These are phyloP conservation scores for Phytophthora sp. DNA, from an alignment of 352 stramenopile genomes.

Conservation along the genomic window DNA sequence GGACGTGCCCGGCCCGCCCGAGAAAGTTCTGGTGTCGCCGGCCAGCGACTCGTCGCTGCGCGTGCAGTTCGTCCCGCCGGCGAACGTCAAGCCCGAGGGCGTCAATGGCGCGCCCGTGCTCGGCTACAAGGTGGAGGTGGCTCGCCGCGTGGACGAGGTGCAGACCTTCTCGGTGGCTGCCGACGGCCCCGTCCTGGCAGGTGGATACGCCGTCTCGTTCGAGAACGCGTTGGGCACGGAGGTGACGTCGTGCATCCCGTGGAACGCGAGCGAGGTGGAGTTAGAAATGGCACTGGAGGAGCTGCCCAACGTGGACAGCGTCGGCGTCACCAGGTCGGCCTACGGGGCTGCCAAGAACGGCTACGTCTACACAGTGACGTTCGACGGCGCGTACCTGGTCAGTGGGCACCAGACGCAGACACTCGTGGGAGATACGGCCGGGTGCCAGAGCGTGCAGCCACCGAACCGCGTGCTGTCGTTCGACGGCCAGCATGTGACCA, in stretches of 20 bases:
- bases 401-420: constrained; percentile 62
- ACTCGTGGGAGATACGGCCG: constrained; percentile 44
- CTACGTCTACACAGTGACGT: constrained; percentile 77
- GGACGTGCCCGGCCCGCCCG: constrained; percentile 66
- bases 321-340: constrained; percentile 58
- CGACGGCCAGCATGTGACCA: constrained; percentile 40
- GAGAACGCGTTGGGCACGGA: constrained; percentile 38
- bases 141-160: constrained; percentile 69
- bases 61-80: constrained; percentile 66
- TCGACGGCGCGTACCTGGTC: constrained; percentile 66
- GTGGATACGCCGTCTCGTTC: constrained; percentile 66
- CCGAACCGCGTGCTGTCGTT: constrained; percentile 63
- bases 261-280: constrained; percentile 71
- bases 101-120: constrained; percentile 75
- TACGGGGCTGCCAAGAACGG: constrained; percentile 56
- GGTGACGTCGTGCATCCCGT: constrained; percentile 62
- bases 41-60: constrained; percentile 57
- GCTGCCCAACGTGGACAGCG: constrained; percentile 67
- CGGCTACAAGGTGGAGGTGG: constrained; percentile 81
- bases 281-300: constrained; percentile 77
- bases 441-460: constrained; percentile 46
- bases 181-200: constrained; percentile 55
- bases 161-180: constrained; percentile 72
- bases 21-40: constrained; percentile 61
- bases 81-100: constrained; percentile 64